A percentile compares a stretch with the other conserved stretches of the same genome.
Evolutionary conservation across 2,329 filamentous ascomycete species (phyloP).

Genomic region (Curvularia sp.): DNA sequence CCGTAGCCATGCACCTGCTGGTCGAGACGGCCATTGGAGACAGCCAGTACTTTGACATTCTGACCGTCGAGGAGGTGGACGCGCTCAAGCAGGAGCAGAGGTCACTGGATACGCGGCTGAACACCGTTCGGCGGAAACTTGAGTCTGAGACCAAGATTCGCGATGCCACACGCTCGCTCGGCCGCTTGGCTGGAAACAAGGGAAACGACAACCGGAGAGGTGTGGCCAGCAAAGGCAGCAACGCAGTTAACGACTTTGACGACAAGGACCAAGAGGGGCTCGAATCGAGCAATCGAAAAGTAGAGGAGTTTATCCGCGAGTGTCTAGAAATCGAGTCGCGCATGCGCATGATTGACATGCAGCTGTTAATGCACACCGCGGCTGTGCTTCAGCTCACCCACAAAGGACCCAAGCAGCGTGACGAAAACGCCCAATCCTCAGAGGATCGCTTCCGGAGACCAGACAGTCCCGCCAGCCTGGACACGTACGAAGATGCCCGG

Average conservation of each 20-base stretch:
- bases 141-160: conserved; percentile 91
- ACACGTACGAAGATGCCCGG: conserved; percentile 67
- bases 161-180: conserved; percentile 88
- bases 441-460: conserved; percentile 58
- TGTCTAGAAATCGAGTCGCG: conserved; percentile 79
- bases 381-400: conserved; percentile 92
- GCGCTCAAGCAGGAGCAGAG: conserved; percentile 85
- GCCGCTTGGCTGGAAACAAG: conserved; percentile 75
- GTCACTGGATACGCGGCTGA: conserved; percentile 75
- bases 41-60: conserved; percentile 81
- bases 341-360: conserved; percentile 75
- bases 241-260: conserved; percentile 36
- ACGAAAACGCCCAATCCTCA: conserved; percentile 51
- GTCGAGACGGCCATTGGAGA: conserved; percentile 93
- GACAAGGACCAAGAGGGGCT: conserved; percentile 74
- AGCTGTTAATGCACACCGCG: conserved; percentile 86
- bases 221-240: conserved; percentile 57
- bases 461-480: conserved; percentile 78
- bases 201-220: conserved; percentile 56
- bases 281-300: conserved; percentile 75
- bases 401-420: conserved; percentile 70
- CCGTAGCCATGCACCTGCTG: conserved; percentile 84
- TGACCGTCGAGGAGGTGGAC: conserved; percentile 92
- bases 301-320: conserved; percentile 83
- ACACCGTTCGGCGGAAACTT: conserved; percentile 81